Conservation (phyloP, 345 rosid genomes). For the Gossypium rotundifolium region DNA sequence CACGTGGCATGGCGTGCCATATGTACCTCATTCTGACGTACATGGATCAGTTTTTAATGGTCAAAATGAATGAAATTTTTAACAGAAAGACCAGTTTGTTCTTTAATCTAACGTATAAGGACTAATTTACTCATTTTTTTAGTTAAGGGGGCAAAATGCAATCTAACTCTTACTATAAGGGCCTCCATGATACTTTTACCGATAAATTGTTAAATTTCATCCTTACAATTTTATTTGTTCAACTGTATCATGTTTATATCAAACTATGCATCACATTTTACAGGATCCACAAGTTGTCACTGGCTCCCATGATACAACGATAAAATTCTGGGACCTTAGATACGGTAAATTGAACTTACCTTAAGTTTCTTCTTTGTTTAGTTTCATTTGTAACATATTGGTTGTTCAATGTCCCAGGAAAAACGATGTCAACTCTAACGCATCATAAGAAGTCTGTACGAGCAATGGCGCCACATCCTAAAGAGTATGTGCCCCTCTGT, state of each 20-base stretch:
- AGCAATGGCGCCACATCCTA: conserved; percentile 92
- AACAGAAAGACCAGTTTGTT: too few relatives aligned
- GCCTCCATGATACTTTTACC: too few relatives aligned
- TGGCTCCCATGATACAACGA: conserved; percentile 93
- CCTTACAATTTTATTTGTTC: background rate
- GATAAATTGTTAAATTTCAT: background rate
- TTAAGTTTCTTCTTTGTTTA: background rate
- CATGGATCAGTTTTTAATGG: too few relatives aligned
- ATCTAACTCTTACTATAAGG: too few relatives aligned
- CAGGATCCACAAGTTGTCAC: conserved; percentile 99
- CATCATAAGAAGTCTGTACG: conserved; percentile 98
- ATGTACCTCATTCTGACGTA: too few relatives aligned
- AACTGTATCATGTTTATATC: background rate
- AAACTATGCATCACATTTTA: conserved; percentile 16
- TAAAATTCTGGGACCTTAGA: conserved; percentile 98
- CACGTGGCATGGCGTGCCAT: too few relatives aligned
- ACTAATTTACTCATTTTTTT: too few relatives aligned
- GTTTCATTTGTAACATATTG: background rate
- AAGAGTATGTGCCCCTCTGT: conserved; percentile 50
- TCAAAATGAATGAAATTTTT: too few relatives aligned
- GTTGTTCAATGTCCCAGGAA: conserved; percentile 46
- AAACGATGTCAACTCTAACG: conserved; percentile 86
- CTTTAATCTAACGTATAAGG: too few relatives aligned
- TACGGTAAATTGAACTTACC: conserved; percentile 46
- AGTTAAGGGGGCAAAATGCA: too few relatives aligned